Evolutionary conservation across 441 rosid genomes (phyloP).

Genomic region (Mallotus repandus): DNA sequence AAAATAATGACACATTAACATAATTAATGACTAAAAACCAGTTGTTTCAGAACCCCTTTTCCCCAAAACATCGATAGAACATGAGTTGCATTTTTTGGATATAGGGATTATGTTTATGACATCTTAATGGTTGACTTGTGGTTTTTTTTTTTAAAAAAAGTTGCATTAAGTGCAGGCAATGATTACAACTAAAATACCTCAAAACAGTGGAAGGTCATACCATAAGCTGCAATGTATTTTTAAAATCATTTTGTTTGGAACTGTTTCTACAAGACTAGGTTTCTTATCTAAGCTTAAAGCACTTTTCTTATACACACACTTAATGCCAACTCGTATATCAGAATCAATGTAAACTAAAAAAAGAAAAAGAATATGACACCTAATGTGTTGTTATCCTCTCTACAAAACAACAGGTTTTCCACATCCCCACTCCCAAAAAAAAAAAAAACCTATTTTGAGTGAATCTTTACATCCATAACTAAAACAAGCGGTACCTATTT

Average conservation of each 20-base stretch:
- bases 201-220: not conserved
- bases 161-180: not conserved
- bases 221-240: not conserved
- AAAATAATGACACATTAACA: not conserved
- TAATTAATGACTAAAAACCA: not conserved
- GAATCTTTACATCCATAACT: not conserved
- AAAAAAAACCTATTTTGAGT: not conserved
- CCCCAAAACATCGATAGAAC: not conserved
- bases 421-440: not conserved
- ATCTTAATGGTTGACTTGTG: not conserved
- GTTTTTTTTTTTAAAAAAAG: not conserved
- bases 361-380: not conserved
- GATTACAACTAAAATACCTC: not conserved
- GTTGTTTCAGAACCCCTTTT: not conserved
- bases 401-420: not conserved
- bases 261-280: not conserved
- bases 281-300: not conserved
- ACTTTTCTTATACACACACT: not conserved
- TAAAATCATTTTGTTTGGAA: not conserved
- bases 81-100: not conserved
- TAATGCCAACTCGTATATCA: not conserved
- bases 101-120: not conserved
- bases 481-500: too few species aligned
- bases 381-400: not conserved
- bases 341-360: not conserved